These are phyloP conservation scores for Mycena crocata DNA, from an alignment of 768 basidiomycete genomes.

Conservation along the genomic window DNA sequence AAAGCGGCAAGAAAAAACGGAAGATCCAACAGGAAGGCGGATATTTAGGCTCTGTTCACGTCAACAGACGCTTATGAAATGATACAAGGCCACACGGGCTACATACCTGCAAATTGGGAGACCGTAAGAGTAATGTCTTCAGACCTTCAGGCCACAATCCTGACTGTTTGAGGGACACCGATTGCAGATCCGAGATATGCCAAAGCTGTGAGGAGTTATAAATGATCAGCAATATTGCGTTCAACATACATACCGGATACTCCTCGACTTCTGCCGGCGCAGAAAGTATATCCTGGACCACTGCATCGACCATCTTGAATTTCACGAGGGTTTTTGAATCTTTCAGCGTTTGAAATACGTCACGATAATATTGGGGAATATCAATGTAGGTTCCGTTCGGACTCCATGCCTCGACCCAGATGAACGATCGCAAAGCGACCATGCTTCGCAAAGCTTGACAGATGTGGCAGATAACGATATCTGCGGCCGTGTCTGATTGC, in stretches of 20 bases:
- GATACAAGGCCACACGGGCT: neutral
- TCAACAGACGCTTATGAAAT: neutral
- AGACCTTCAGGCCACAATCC: constrained; percentile 14
- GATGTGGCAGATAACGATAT: constrained; percentile 9
- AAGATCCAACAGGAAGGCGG: neutral
- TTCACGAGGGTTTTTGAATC: constrained; percentile 9
- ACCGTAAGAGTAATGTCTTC: constrained; percentile 1
- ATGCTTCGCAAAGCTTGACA: constrained; percentile 23
- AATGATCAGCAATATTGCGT: neutral
- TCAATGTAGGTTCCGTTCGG: neutral
- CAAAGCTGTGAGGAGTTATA: constrained; percentile 11
- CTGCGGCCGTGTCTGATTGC: neutral
- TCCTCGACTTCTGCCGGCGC: neutral
- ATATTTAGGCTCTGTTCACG: constrained; percentile 11
- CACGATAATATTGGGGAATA: neutral
- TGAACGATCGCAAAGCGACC: constrained; percentile 19
- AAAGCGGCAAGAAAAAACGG: constrained; percentile 18
- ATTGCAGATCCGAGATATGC: constrained; percentile 20
- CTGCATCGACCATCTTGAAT: constrained; percentile 16
- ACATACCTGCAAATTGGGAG: constrained; percentile 22
- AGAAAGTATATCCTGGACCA: neutral
- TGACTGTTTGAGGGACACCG: constrained; percentile 12
- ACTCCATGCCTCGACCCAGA: constrained; percentile 18
- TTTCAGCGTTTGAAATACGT: constrained; percentile 12
- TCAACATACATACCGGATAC: constrained; percentile 8